Conservation (phyloP, 2,329 filamentous ascomycete species). For the Zymoseptoria tritici region DNA sequence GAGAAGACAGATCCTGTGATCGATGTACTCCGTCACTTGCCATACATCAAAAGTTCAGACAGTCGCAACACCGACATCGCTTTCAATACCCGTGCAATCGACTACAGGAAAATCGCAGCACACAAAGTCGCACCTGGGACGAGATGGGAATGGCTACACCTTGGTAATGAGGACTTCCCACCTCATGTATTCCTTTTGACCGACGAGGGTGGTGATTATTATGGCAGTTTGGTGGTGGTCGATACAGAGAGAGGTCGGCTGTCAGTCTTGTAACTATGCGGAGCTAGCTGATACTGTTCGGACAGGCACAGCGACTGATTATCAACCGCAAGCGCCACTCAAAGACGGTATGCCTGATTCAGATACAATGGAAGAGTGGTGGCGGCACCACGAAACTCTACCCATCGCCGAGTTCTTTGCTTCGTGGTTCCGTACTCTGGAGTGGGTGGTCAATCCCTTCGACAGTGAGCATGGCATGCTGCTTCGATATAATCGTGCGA, state of each 20-base stretch:
- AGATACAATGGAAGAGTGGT: neutral
- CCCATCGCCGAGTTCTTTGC: neutral
- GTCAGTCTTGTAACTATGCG: neutral
- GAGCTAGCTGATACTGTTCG: neutral
- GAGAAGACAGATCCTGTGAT: slow-evolving; percentile 27
- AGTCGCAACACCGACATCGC: neutral
- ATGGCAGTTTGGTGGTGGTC: neutral
- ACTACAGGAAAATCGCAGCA: neutral
- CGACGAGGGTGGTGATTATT: neutral
- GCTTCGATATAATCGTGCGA: neutral
- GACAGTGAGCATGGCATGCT: neutral
- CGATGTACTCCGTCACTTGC: slow-evolving; percentile 25
- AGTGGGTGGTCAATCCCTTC: neutral
- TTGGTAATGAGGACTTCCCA: neutral
- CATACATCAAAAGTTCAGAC: slow-evolving; percentile 14
- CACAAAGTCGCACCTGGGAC: neutral
- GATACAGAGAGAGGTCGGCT: neutral
- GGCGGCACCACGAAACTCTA: neutral
- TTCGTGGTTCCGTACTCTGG: neutral
- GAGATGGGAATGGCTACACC: neutral
- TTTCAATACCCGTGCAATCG: neutral
- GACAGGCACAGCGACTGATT: neutral
- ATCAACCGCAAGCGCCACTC: neutral
- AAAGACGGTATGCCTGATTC: neutral
- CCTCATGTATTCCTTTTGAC: neutral